These are phyloP conservation scores for Marchantia polymorpha DNA, from an alignment of 225 moss, liverwort and hornwort genomes.

Conservation along the genomic window DNA sequence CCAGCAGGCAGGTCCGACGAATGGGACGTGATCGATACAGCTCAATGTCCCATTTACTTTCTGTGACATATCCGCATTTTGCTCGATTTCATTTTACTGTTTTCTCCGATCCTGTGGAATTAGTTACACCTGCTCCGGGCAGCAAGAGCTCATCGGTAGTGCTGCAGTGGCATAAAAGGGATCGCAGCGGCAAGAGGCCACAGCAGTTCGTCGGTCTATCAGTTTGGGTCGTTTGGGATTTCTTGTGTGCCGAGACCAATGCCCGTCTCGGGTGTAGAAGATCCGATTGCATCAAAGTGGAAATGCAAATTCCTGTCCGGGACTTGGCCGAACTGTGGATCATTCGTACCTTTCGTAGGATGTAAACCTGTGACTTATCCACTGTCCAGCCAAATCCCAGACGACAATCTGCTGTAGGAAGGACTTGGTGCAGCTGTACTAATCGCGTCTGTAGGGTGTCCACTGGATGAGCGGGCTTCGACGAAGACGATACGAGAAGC, in stretches of 20 bases:
- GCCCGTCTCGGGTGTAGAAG: not conserved
- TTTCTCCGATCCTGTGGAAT: not conserved
- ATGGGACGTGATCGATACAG: not conserved
- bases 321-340: constrained; percentile 3
- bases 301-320: not conserved
- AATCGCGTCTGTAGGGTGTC: too few relatives aligned
- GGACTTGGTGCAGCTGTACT: not conserved
- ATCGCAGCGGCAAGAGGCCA: not conserved
- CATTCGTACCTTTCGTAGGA: not conserved
- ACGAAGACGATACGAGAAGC: too few relatives aligned
- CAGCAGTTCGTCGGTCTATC: not conserved
- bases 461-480: too few relatives aligned
- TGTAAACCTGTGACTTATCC: not conserved
- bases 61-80: not conserved
- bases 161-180: not conserved
- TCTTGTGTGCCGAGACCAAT: too few relatives aligned
- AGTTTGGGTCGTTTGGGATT: not conserved
- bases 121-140: not conserved
- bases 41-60: not conserved
- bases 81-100: not conserved
- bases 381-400: constrained; percentile 9
- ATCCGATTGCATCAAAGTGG: not conserved
- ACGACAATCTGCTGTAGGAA: not conserved
- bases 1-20: too few relatives aligned
- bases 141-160: not conserved